phyloP scores from a whole-genome alignment of 139 green algal species.

The Chlorella sp. region DNA sequence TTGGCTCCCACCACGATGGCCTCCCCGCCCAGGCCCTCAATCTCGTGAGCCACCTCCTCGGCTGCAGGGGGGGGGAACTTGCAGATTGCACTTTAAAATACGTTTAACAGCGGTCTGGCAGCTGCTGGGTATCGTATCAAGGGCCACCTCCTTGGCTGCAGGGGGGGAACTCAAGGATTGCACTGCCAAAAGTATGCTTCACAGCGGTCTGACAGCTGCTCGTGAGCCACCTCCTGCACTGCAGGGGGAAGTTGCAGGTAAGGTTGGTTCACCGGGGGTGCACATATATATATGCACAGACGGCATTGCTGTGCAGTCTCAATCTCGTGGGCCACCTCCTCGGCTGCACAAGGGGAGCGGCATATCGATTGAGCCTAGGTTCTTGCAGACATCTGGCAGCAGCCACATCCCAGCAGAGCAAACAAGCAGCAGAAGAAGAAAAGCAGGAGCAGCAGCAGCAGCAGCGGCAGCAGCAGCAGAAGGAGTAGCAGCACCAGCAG shows the following conservation, averaged over 20 bases:
- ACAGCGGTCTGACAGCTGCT: slow-evolving; percentile 1
- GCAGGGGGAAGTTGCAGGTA: too few species aligned
- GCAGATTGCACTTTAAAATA: not conserved
- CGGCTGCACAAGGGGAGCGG: not conserved
- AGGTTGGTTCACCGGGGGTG: too few species aligned
- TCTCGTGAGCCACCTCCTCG: slow-evolving; percentile 82
- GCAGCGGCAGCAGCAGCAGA: not conserved
- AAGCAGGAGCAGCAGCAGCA: too few species aligned
- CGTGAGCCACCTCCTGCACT: not conserved
- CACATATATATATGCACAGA: too few species aligned
- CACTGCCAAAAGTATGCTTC: not conserved
- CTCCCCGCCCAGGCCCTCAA: slow-evolving; percentile 61
- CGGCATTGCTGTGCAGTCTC: too few species aligned
- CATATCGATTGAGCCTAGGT: not conserved
- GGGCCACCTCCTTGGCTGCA: not conserved
- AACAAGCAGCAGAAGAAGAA: too few species aligned
- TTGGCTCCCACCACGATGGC: slow-evolving; percentile 83
- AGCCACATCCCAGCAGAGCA: too few species aligned
- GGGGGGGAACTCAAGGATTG: slow-evolving; percentile 22
- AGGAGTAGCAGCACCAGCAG: too few species aligned
- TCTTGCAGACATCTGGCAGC: too few species aligned
- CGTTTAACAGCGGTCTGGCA: not conserved
- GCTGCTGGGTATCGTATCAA: too few species aligned
- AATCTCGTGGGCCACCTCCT: slow-evolving; percentile 46
- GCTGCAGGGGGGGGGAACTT: slow-evolving; percentile 45